Percentiles rank a stretch among this genome's conserved stretches.
Conservation (phyloP, 495 filamentous ascomycete genomes). For the Cercophora newfieldiana region DNA sequence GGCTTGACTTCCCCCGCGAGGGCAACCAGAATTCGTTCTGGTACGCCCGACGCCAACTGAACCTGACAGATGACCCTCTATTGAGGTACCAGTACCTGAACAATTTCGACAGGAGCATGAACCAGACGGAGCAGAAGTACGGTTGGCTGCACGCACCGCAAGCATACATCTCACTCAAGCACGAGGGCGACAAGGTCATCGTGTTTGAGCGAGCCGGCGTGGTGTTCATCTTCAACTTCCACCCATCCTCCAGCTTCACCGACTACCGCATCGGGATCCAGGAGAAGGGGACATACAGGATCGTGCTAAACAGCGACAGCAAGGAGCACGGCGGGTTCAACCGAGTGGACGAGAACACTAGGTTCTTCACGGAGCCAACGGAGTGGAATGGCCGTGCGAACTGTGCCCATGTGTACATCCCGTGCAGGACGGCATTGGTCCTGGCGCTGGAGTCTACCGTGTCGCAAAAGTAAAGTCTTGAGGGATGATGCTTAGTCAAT, state of each 20-base stretch:
- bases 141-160: slow-evolving; percentile 88
- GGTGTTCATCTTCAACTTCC: slow-evolving; percentile 96
- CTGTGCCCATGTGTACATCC: slow-evolving; percentile 90
- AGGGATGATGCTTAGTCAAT: background rate
- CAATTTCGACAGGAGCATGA: slow-evolving; percentile 92
- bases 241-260: slow-evolving; percentile 80
- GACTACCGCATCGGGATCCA: slow-evolving; percentile 94
- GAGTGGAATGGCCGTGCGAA: slow-evolving; percentile 87
- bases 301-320: slow-evolving; percentile 82
- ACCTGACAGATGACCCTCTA: slow-evolving; percentile 81
- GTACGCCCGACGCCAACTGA: slow-evolving; percentile 94
- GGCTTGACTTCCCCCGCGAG: slow-evolving; percentile 95
- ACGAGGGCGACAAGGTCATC: slow-evolving; percentile 91
- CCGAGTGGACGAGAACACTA: slow-evolving; percentile 70
- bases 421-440: slow-evolving; percentile 76
- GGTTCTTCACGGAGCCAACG: slow-evolving; percentile 89
- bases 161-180: slow-evolving; percentile 90
- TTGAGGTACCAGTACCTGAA: slow-evolving; percentile 91
- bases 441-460: slow-evolving; percentile 36
- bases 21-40: slow-evolving; percentile 96
- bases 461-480: slow-evolving; percentile 13
- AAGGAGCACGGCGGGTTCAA: slow-evolving; percentile 76
- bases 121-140: slow-evolving; percentile 80
- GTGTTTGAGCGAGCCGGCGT: slow-evolving; percentile 92
- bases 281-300: slow-evolving; percentile 76